Evolutionary conservation across 2,329 filamentous ascomycete genomes (phyloP).

Genomic region (Dactylellina sp.): DNA sequence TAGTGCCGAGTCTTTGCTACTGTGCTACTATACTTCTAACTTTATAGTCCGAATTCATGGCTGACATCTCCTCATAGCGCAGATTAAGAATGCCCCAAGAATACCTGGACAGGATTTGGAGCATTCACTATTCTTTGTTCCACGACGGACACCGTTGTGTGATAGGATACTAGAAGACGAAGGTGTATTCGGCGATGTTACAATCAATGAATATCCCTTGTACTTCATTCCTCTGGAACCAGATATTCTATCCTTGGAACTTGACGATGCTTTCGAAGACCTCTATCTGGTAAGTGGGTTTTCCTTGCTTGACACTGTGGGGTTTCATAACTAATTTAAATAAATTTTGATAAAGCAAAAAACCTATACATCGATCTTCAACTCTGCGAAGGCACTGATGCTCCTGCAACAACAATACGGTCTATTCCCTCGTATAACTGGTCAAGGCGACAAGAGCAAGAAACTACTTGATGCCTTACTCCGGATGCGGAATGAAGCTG

Average conservation of each 20-base stretch:
- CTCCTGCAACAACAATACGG: constrained; percentile 90
- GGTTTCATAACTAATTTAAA: background rate
- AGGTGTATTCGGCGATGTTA: constrained; percentile 91
- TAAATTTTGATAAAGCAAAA: constrained; percentile 68
- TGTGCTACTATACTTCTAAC: constrained; percentile 53
- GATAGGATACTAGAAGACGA: constrained; percentile 92
- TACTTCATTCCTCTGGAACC: constrained; percentile 92
- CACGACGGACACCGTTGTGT: constrained; percentile 88
- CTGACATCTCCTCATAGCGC: constrained; percentile 68
- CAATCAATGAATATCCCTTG: constrained; percentile 84
- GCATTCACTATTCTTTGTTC: constrained; percentile 89
- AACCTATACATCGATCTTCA: constrained; percentile 89
- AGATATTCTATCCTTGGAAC: constrained; percentile 89
- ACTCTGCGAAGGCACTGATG: constrained; percentile 93
- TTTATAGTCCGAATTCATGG: constrained; percentile 57
- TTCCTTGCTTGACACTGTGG: background rate
- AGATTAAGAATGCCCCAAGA: constrained; percentile 60
- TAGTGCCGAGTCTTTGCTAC: constrained; percentile 42
- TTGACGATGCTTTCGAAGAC: constrained; percentile 87
- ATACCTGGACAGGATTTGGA: constrained; percentile 83
- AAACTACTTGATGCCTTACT: constrained; percentile 85
- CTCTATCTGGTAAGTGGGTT: constrained; percentile 75
- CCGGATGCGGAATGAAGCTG: constrained; percentile 91
- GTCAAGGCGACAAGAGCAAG: constrained; percentile 94
- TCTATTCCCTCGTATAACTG: constrained; percentile 91